These are phyloP conservation scores for Wickerhamomyces silvicola DNA, from an alignment of 805 yeast species.

Conservation along the genomic window DNA sequence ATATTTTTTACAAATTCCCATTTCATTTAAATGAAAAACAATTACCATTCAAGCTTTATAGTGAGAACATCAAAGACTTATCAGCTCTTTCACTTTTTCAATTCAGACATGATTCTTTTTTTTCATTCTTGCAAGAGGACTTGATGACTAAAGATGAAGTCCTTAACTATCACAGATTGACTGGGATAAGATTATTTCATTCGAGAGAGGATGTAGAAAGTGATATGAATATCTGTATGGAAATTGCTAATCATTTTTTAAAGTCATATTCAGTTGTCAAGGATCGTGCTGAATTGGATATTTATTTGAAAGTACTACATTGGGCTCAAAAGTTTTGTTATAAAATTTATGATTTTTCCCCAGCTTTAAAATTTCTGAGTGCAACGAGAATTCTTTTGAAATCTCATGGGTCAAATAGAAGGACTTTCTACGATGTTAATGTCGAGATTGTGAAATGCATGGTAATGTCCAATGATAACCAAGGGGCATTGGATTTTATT, in stretches of 20 bases:
- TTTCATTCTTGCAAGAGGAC: slow-evolving; percentile 24
- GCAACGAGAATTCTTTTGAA: slow-evolving; percentile 26
- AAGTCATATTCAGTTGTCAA: slow-evolving; percentile 9
- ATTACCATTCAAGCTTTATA: slow-evolving; percentile 19
- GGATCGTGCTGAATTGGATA: slow-evolving; percentile 27
- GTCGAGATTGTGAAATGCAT: slow-evolving; percentile 18
- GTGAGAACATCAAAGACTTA: slow-evolving; percentile 27
- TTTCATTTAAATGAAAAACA: slow-evolving; percentile 28
- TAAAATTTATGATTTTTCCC: slow-evolving; percentile 34
- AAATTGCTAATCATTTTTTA: slow-evolving; percentile 14
- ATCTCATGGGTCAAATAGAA: slow-evolving; percentile 1
- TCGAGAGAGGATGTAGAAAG: slow-evolving; percentile 1
- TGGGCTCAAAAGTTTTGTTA: slow-evolving; percentile 40
- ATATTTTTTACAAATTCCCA: slow-evolving; percentile 41
- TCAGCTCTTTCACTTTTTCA: slow-evolving; percentile 30
- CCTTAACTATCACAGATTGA: slow-evolving; percentile 28
- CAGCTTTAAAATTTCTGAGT: slow-evolving; percentile 35
- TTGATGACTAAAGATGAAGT: slow-evolving; percentile 24
- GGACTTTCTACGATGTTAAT: slow-evolving; percentile 5
- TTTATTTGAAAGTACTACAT: slow-evolving; percentile 33
- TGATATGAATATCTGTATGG: slow-evolving; percentile 7
- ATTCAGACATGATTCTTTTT: slow-evolving; percentile 37
- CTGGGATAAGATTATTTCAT: slow-evolving; percentile 35
- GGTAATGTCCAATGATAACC: slow-evolving; percentile 24
- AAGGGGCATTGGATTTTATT: slow-evolving; percentile 31